These are phyloP conservation scores for Talaromyces liani DNA, from an alignment of 495 filamentous ascomycete genomes.

Conservation along the genomic window DNA sequence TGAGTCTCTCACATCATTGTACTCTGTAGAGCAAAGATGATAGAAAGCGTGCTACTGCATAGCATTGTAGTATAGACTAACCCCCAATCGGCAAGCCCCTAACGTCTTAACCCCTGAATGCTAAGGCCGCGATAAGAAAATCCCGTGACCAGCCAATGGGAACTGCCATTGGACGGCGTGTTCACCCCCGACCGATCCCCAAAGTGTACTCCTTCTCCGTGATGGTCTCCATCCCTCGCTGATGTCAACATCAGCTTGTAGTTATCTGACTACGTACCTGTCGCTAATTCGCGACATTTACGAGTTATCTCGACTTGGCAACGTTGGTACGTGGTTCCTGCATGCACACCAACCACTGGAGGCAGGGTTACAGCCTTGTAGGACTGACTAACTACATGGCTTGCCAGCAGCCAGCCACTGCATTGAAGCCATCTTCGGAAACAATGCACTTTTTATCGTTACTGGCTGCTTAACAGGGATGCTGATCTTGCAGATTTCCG, in stretches of 20 bases:
- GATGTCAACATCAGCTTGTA: not conserved
- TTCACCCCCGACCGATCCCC: not conserved
- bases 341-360: not conserved
- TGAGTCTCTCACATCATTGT: not conserved
- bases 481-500: not conserved
- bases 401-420: not conserved
- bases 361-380: not conserved
- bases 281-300: not conserved
- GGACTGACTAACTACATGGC: not conserved
- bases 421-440: not conserved
- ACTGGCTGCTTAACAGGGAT: not conserved
- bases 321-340: not conserved
- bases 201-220: not conserved
- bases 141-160: conserved; percentile 1
- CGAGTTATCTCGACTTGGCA: not conserved
- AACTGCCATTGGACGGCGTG: not conserved
- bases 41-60: not conserved
- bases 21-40: not conserved
- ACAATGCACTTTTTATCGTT: not conserved
- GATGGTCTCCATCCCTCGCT: not conserved
- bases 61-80: not conserved
- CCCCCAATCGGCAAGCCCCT: not conserved
- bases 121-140: not conserved
- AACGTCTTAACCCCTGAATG: not conserved
- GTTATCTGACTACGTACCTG: not conserved